A percentile compares a stretch with the other conserved stretches of the same genome.
These are phyloP conservation scores for Radiomyces spectabilis DNA, from an alignment of 192 early-diverging fungal species.

Conservation along the genomic window DNA sequence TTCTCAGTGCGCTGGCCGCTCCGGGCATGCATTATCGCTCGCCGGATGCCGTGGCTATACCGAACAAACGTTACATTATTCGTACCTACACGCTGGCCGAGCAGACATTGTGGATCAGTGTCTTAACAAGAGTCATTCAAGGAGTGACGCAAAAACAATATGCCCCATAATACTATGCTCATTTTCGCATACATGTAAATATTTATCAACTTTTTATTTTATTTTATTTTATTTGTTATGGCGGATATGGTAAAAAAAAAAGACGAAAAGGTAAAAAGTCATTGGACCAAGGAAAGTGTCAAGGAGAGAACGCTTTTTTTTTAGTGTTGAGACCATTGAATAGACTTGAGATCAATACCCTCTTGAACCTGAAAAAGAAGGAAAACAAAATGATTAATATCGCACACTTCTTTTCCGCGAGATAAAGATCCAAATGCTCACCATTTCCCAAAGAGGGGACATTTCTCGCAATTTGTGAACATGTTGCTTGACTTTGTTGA, in stretches of 20 bases:
- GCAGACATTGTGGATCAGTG: too few species aligned
- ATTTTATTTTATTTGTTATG: not conserved
- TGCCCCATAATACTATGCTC: too few species aligned
- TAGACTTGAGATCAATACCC: constrained; percentile 85
- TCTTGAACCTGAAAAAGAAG: constrained; percentile 56
- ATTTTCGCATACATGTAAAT: too few species aligned
- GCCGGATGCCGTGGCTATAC: too few species aligned
- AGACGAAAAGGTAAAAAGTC: not conserved
- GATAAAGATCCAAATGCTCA: constrained; percentile 7
- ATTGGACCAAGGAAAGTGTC: too few species aligned
- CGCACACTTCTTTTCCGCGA: not conserved
- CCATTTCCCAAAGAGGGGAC: constrained; percentile 98
- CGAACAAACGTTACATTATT: too few species aligned
- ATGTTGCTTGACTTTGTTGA: constrained; percentile 69
- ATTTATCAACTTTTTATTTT: constrained; percentile 1
- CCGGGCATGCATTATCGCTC: too few species aligned
- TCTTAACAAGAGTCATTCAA: too few species aligned
- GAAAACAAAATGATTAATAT: constrained; percentile 3
- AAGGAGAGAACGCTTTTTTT: not conserved
- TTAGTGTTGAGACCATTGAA: constrained; percentile 89
- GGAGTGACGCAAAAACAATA: too few species aligned
- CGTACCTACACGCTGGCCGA: too few species aligned
- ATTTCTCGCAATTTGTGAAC: constrained; percentile 89
- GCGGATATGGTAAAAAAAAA: not conserved
- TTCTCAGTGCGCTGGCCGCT: too few species aligned